These are phyloP conservation scores for Tricholoma furcatifolium DNA, from an alignment of 768 basidiomycete species.

Conservation along the genomic window DNA sequence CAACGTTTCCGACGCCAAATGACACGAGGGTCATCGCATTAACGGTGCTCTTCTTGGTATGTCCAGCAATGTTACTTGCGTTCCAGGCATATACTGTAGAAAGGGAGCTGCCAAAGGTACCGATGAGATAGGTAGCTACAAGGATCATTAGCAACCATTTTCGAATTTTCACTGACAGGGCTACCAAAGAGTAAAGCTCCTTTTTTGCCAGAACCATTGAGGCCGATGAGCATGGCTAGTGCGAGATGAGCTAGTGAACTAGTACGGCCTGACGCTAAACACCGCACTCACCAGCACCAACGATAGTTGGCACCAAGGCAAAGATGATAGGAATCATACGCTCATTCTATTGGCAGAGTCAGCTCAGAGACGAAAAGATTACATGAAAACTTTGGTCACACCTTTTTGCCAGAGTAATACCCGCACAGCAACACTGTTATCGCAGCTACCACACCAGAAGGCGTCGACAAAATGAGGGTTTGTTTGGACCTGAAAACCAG, in stretches of 20 bases:
- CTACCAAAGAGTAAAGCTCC: constrained; percentile 56
- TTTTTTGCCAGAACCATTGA: constrained; percentile 47
- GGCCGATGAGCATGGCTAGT: constrained; percentile 50
- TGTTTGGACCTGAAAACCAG: constrained; percentile 46
- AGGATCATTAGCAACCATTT: background rate
- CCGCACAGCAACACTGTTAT: constrained; percentile 51
- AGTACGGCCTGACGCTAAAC: background rate
- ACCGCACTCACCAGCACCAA: constrained; percentile 44
- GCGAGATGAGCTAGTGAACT: background rate
- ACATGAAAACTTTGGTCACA: constrained; percentile 12
- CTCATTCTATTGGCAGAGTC: constrained; percentile 39
- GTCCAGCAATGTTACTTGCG: constrained; percentile 60
- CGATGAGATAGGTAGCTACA: constrained; percentile 46
- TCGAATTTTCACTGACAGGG: constrained; percentile 2
- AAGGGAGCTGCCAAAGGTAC: constrained; percentile 60
- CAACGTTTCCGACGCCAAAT: constrained; percentile 58
- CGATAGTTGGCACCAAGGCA: constrained; percentile 56
- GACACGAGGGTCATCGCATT: constrained; percentile 58
- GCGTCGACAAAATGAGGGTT: constrained; percentile 58
- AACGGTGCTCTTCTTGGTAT: constrained; percentile 69
- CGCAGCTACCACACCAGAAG: constrained; percentile 50
- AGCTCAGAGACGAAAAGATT: background rate
- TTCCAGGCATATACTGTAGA: constrained; percentile 65
- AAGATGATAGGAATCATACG: constrained; percentile 62
- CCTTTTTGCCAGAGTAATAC: constrained; percentile 68